Percentiles rank a stretch among this genome's conserved stretches.
phyloP scores from a whole-genome alignment of 805 yeast species.

The Clavispora carvajalis region DNA sequence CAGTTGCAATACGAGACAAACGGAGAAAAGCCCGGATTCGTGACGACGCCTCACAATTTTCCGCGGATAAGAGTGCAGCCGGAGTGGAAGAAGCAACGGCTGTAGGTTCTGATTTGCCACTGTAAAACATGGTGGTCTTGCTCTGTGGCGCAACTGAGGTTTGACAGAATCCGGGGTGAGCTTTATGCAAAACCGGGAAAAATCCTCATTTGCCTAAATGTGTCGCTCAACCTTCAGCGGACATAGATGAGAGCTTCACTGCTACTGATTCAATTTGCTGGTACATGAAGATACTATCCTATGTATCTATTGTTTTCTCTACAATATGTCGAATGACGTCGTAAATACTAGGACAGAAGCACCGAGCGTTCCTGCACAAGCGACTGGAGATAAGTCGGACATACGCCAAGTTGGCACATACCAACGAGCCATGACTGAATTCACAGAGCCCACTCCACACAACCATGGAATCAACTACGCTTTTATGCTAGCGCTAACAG shows the following conservation, averaged over 20 bases:
- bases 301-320: too few species aligned
- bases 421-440: neutral
- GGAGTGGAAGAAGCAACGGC: slow-evolving; percentile 2
- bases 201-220: neutral
- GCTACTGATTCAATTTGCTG: too few species aligned
- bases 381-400: neutral
- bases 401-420: too few species aligned
- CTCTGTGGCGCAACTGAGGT: neutral
- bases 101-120: neutral
- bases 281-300: too few species aligned
- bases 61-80: slow-evolving; percentile 18
- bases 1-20: slow-evolving; percentile 36
- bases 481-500: slow-evolving; percentile 20
- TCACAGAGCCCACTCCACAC: neutral
- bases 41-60: slow-evolving; percentile 30
- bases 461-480: slow-evolving; percentile 15
- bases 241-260: too few species aligned
- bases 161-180: neutral
- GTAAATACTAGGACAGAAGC: too few species aligned
- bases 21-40: slow-evolving; percentile 34
- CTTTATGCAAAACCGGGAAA: neutral
- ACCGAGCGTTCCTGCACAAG: neutral
- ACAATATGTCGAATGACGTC: too few species aligned
- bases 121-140: neutral
- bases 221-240: too few species aligned